phyloP scores from a whole-genome alignment of 2,329 filamentous ascomycete genomes.

The Periconia macrospinosa region DNA sequence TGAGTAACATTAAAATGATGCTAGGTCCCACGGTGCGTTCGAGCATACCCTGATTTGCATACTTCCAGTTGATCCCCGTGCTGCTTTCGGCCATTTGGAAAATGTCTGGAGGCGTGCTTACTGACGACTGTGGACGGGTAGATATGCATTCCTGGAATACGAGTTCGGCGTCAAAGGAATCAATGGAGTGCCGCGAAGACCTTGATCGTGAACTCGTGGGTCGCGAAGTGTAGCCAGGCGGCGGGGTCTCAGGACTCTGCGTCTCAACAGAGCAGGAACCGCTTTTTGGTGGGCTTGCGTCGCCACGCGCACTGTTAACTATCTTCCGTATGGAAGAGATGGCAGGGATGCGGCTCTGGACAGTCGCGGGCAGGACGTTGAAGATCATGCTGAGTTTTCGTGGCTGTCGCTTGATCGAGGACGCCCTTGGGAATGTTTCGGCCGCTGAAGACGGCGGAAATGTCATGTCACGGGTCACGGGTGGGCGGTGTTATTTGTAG shows the following conservation, averaged over 20 bases:
- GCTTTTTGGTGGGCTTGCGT: conserved; percentile 16
- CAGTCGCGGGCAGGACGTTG: conserved; percentile 56
- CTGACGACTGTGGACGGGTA: conserved; percentile 26
- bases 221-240: conserved; percentile 38
- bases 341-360: conserved; percentile 56
- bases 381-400: conserved; percentile 52
- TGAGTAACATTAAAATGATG: conserved; percentile 22
- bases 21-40: not conserved
- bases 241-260: conserved; percentile 36
- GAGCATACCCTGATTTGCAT: conserved; percentile 51
- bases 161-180: conserved; percentile 22
- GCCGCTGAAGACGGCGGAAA: conserved; percentile 4
- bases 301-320: conserved; percentile 25
- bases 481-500: not conserved
- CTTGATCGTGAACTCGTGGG: conserved; percentile 20
- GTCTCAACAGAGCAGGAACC: conserved; percentile 18
- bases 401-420: conserved; percentile 11
- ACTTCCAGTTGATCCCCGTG: conserved; percentile 55
- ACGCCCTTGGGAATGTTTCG: conserved; percentile 6
- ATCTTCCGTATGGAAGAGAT: conserved; percentile 53
- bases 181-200: conserved; percentile 16
- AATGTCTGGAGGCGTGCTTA: conserved; percentile 24
- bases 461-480: not conserved
- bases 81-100: conserved; percentile 29
- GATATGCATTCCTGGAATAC: conserved; percentile 28